Evolutionary conservation across 2,329 filamentous ascomycete species (phyloP), one percentile per base, ranked within the genome.

Genomic region (Pseudopyrenochaeta lycopersici): DNA sequence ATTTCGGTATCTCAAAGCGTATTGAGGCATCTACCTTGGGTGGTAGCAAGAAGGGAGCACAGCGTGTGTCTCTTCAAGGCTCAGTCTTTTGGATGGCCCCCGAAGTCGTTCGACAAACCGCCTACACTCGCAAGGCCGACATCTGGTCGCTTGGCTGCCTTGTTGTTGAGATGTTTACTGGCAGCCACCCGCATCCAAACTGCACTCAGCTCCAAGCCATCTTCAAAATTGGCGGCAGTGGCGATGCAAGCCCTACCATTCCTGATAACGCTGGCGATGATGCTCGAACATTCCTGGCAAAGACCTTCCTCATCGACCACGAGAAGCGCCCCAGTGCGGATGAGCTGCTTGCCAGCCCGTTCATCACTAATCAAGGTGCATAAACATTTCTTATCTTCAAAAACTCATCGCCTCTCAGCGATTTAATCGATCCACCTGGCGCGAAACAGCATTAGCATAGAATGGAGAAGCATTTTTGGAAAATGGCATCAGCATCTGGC

Each of bases 81-180:
- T 97, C 92, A 21, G 95, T 99, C 46, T 99, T 97, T 80, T 99
- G 95, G 95, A 99, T 99, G 95, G 95, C 95, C 0, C 95, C 95
- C 7, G 95, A 99, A 80, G 95, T 99, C 17, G 95, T 99, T 58
- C 95, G 95, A 70, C 95, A 98, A 78, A 98, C 94, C 2, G 93
- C 92, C 5, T 97, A 99, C 79, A 98, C 94, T 4, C 92, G 94
- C 78, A 98, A 98, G 80, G 95, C 95, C 12, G 95, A 99, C 71
- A 99, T 99, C 66, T 99, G 95, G 95, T 97, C 92, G 40, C 85
- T 99, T 20, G 95, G 95, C 30, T 99, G 95, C 75, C 82, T 99
- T 46, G 92, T 99, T 12, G 94, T 99, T 20, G 95, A 99, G 81
- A 99, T 99, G 95, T 97, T 98, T 84, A 98, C 95, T 11, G 95